A percentile compares a stretch with the other conserved stretches of the same genome.
Evolutionary conservation across 768 basidiomycete species (phyloP).

Genomic region (Xerocomus potaroensis): DNA sequence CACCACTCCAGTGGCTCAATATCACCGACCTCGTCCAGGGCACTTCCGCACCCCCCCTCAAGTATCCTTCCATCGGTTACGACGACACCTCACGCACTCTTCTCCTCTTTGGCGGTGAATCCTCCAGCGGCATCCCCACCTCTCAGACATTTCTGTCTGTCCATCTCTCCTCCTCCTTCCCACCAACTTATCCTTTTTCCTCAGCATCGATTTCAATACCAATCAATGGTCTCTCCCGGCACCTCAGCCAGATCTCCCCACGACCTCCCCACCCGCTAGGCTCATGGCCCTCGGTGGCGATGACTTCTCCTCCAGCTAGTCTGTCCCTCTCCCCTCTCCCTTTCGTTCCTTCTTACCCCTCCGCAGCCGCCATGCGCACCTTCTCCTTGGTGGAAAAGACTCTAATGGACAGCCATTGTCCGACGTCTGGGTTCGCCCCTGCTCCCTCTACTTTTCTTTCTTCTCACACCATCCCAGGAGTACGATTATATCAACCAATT

Average conservation of each 20-base stretch:
- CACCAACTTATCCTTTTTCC: slow-evolving; percentile 7
- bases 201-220: slow-evolving; percentile 58
- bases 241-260: slow-evolving; percentile 47
- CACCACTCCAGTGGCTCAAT: slow-evolving; percentile 61
- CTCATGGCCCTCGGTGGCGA: slow-evolving; percentile 60
- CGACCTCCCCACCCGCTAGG: slow-evolving; percentile 52
- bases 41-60: slow-evolving; percentile 54
- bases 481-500: slow-evolving; percentile 74
- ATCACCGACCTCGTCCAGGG: slow-evolving; percentile 55
- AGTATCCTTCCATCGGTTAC: slow-evolving; percentile 67
- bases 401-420: slow-evolving; percentile 48
- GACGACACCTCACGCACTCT: slow-evolving; percentile 47
- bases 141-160: slow-evolving; percentile 66
- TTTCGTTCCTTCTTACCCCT: slow-evolving; percentile 12
- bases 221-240: slow-evolving; percentile 57
- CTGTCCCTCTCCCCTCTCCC: slow-evolving; percentile 29
- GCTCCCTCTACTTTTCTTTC: neutral
- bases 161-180: neutral
- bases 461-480: slow-evolving; percentile 44
- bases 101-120: slow-evolving; percentile 75
- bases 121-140: slow-evolving; percentile 57
- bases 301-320: slow-evolving; percentile 84
- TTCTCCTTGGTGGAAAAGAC: slow-evolving; percentile 69
- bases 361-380: slow-evolving; percentile 64
- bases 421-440: slow-evolving; percentile 66